phyloP scores from a whole-genome alignment of 225 moss, liverwort and hornwort species.

The Antitrichia curtipendula region DNA sequence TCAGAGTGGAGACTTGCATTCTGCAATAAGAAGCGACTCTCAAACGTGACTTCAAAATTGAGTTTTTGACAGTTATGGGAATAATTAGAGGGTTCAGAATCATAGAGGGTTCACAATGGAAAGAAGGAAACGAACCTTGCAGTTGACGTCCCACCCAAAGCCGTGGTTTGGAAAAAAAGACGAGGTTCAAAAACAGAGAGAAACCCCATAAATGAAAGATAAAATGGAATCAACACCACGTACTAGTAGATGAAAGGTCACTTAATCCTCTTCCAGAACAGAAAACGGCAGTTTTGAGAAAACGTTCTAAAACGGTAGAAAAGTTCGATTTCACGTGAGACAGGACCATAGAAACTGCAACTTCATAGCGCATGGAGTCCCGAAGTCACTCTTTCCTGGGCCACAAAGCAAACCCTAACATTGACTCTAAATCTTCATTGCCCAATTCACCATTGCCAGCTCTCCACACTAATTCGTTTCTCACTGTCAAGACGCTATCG shows the following conservation, averaged over 20 bases:
- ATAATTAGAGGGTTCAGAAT: not conserved
- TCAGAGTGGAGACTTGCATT: not conserved
- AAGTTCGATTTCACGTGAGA: not conserved
- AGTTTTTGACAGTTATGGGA: too few relatives aligned
- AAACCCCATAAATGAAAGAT: not conserved
- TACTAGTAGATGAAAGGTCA: not conserved
- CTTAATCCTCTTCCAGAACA: not conserved
- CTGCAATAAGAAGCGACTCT: not conserved
- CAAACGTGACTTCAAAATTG: not conserved
- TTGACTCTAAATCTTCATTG: not conserved
- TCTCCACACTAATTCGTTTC: not conserved
- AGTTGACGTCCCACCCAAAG: not conserved
- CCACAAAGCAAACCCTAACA: not conserved
- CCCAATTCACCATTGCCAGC: not conserved
- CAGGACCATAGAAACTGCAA: not conserved
- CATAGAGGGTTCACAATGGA: not conserved
- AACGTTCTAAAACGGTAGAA: not conserved
- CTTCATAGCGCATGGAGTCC: not conserved
- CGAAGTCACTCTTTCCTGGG: not conserved
- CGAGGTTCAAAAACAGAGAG: not conserved
- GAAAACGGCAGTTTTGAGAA: not conserved
- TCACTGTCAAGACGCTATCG: not conserved
- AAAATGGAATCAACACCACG: not conserved
- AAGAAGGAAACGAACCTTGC: not conserved
- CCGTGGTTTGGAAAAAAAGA: not conserved